Evolutionary conservation across 2,329 filamentous ascomycete species (phyloP).

Genomic region (Cladophialophora bantiana): DNA sequence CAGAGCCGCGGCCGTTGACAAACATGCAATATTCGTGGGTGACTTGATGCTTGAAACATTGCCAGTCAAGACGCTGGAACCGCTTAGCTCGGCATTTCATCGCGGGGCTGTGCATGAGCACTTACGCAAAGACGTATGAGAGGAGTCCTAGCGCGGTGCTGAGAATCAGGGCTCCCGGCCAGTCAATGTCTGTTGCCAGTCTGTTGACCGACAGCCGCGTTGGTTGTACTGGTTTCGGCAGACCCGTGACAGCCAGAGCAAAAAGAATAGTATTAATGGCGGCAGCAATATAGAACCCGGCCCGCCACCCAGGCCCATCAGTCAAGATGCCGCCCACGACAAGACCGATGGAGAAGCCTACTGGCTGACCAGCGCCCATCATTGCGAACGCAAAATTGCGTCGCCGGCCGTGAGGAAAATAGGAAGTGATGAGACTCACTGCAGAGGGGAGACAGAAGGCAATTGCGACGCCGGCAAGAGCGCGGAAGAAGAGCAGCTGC

Average conservation of each 20-base stretch:
- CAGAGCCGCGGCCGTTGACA: conserved; percentile 53
- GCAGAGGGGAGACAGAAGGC: conserved; percentile 59
- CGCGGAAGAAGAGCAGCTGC: conserved; percentile 58
- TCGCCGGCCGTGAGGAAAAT: conserved; percentile 54
- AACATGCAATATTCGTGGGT: conserved; percentile 54
- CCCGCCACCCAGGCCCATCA: conserved; percentile 59
- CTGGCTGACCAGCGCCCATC: conserved; percentile 59
- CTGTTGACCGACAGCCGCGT: conserved; percentile 40
- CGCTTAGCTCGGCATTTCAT: conserved; percentile 6
- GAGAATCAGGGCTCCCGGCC: conserved; percentile 58
- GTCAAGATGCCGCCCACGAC: conserved; percentile 59
- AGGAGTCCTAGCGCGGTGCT: conserved; percentile 58
- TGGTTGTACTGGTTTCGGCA: conserved; percentile 45
- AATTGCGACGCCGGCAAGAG: conserved; percentile 55
- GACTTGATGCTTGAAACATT: conserved; percentile 48
- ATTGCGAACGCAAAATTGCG: conserved; percentile 62
- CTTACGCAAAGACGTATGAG: conserved; percentile 59
- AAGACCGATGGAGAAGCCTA: conserved; percentile 61
- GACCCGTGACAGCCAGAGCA: conserved; percentile 48
- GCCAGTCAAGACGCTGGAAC: conserved; percentile 26
- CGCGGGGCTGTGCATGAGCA: conserved; percentile 19
- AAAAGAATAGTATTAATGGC: conserved; percentile 51
- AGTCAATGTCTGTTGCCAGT: conserved; percentile 58
- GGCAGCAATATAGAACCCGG: conserved; percentile 59
- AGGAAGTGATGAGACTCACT: conserved; percentile 58